Evolutionary conservation across 805 yeast species (phyloP).

Genomic region (Maudiozyma pseudohumilis): DNA sequence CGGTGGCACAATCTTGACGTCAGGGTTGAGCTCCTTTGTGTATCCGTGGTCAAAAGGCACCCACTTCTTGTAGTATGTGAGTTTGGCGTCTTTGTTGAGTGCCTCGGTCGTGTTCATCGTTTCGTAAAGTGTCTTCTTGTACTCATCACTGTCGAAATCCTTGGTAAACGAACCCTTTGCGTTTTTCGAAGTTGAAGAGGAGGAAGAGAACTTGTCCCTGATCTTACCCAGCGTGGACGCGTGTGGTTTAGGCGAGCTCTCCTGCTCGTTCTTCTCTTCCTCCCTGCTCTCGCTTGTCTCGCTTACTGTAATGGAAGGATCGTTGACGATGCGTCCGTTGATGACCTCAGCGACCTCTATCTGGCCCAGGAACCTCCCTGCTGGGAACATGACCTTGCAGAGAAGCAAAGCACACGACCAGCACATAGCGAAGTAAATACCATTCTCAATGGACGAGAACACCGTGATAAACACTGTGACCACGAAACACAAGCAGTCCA

Average conservation of each 20-base stretch:
- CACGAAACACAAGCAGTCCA: slow-evolving; percentile 64
- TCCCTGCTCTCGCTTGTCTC: slow-evolving; percentile 1
- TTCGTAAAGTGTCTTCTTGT: background rate
- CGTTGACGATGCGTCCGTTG: slow-evolving; percentile 38
- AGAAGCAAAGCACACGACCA: slow-evolving; percentile 70
- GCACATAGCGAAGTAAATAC: slow-evolving; percentile 82
- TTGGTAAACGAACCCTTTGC: background rate
- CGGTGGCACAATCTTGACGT: slow-evolving; percentile 56
- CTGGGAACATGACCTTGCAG: slow-evolving; percentile 69
- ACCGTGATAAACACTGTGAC: slow-evolving; percentile 67
- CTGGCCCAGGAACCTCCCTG: slow-evolving; percentile 74
- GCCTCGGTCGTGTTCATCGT: background rate
- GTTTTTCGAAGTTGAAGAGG: background rate
- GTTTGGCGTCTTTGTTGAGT: slow-evolving; percentile 5
- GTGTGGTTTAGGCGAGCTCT: background rate
- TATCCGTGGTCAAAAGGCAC: slow-evolving; percentile 42
- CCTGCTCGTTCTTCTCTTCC: background rate
- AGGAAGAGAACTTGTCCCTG: background rate
- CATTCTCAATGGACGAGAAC: slow-evolving; percentile 72
- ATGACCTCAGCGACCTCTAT: slow-evolving; percentile 62
- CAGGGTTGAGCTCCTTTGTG: slow-evolving; percentile 42
- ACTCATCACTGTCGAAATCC: slow-evolving; percentile 1
- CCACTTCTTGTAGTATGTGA: slow-evolving; percentile 54
- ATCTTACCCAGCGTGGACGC: background rate
- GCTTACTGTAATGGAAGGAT: slow-evolving; percentile 4